Base-by-base conservation (phyloP, 768 basidiomycete species). In the Termitomyces sp. region DNA sequence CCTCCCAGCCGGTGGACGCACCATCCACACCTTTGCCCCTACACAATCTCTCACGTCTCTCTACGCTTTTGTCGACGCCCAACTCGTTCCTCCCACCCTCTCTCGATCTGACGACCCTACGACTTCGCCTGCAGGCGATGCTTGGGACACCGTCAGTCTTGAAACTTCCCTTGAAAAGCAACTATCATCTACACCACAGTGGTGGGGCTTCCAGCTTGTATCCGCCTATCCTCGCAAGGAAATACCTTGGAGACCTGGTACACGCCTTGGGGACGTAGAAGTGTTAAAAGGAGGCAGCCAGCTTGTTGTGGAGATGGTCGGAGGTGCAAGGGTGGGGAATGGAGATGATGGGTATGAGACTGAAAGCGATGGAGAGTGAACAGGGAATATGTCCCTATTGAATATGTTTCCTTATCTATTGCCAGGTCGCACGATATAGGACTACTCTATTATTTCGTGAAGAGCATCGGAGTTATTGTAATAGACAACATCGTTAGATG, bases 181-280 rank as follows among this genome's bases (percentile, higher is more conserved):
- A 60, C 16, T 35, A 51, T 33, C 20, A 44, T 52, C 8, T 18
- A 5, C 43, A n/a, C 53, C 43, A 2, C 72, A 71, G 28, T 91
- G 86, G 79, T 93, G 88, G 85, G 84, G 82, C 8, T 94, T 95
- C 76, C 78, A 75, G 59, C 73, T 95, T 30, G 74, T 73, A 3
- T 78, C 80, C 2, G 79, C 89, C 10, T 94, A 90, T 64, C 93
- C 93, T 4, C 74, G 88, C 53, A 73, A 72, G 44, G 83, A 84
- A 68, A 79, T 90, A 54, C 74, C 74, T 13, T 90, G 86, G 79
- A 56, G 62, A 44, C 38, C 68, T 0, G 70, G 67, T 26, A 59
- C 65, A 22, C 73, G 63, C 43, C 71, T 90, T 7, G 71, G 66
- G 7, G 76, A 78, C 1, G 67, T 86, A 1, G 76, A 78, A 14